These are phyloP conservation scores for Trichoderma sp. DNA, from an alignment of 2,329 filamentous ascomycete genomes.

Conservation along the genomic window DNA sequence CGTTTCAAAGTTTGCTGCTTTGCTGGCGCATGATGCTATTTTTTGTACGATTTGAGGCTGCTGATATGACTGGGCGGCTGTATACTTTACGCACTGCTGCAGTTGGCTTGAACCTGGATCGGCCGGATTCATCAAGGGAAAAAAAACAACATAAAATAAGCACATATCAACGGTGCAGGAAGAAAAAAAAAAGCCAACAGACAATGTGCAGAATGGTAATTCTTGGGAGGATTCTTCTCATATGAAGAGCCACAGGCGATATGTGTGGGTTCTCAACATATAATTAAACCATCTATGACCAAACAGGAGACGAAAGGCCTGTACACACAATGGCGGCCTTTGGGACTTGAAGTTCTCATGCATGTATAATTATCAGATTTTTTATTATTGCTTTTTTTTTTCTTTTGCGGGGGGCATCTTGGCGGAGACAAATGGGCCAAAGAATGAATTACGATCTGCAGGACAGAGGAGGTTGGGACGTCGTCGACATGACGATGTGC, in stretches of 20 bases:
- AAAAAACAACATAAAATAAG: background rate
- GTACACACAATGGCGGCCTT: background rate
- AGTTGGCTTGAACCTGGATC: background rate
- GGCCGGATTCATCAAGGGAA: background rate
- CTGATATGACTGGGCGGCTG: background rate
- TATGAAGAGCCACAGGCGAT: background rate
- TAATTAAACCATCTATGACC: background rate
- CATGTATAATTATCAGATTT: conserved; percentile 21
- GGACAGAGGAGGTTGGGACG: conserved; percentile 2
- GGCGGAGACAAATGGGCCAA: conserved; percentile 2
- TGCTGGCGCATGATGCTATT: background rate
- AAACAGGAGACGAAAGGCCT: background rate
- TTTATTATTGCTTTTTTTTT: background rate
- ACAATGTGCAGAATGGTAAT: conserved; percentile 6
- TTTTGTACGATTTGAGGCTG: conserved; percentile 21
- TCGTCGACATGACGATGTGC: conserved; percentile 4
- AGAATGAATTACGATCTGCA: conserved; percentile 18
- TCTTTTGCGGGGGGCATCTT: background rate
- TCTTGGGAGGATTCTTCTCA: background rate
- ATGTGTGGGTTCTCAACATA: background rate
- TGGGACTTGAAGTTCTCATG: background rate
- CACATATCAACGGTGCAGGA: conserved; percentile 5
- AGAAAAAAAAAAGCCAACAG: conserved; percentile 1
- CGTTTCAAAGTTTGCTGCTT: background rate
- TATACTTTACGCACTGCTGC: conserved; percentile 1